These are phyloP conservation scores for Aspergillus sp. DNA, from an alignment of 2,329 filamentous ascomycete genomes.

Conservation along the genomic window DNA sequence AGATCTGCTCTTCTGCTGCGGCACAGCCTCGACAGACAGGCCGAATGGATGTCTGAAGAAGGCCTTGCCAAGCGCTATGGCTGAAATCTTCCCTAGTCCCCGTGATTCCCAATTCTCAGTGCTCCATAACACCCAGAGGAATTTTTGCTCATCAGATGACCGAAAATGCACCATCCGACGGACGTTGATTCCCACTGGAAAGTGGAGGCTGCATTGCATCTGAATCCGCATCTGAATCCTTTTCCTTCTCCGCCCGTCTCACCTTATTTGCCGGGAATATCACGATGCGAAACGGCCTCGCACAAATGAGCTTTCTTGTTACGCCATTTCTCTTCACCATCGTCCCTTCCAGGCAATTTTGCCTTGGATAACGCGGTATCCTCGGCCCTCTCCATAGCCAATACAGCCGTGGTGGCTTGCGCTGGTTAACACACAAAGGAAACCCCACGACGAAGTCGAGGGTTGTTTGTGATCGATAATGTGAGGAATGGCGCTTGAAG, in stretches of 20 bases:
- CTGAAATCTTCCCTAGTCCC: not conserved
- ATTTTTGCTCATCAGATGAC: conserved; percentile 4
- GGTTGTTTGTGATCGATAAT: not conserved
- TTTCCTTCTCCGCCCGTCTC: not conserved
- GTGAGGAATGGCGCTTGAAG: not conserved
- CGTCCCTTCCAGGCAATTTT: conserved; percentile 10
- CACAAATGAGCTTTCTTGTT: conserved; percentile 4
- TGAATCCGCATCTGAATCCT: not conserved
- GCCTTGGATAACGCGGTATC: conserved; percentile 22
- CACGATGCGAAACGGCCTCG: not conserved
- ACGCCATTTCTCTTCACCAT: not conserved
- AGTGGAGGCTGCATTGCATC: conserved; percentile 5
- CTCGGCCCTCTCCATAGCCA: conserved; percentile 16
- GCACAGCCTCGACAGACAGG: not conserved
- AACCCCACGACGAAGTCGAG: not conserved
- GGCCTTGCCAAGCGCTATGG: not conserved
- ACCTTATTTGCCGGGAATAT: not conserved
- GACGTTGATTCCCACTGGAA: not conserved
- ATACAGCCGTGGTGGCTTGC: conserved; percentile 15
- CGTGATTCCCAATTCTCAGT: not conserved
- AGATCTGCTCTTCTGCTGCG: not conserved
- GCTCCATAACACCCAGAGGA: not conserved
- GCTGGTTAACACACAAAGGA: conserved; percentile 10
- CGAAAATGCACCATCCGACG: not conserved
- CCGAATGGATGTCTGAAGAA: conserved; percentile 4